Base-by-base conservation (phyloP, 2,329 filamentous ascomycete genomes). In the Hypocrella siamensis region DNA sequence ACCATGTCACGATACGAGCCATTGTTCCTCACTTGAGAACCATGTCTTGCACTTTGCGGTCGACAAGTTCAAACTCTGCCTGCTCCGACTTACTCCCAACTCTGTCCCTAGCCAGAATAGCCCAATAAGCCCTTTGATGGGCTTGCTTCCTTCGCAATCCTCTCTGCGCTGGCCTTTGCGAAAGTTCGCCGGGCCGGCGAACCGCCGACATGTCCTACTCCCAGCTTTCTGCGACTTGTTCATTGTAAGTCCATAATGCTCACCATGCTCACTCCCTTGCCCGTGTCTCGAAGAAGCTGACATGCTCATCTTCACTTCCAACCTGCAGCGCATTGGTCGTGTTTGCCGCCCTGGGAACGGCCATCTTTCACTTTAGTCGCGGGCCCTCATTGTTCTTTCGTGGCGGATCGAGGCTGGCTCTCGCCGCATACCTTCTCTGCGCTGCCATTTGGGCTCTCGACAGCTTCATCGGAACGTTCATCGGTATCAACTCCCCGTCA, bases 401-500 rank as follows among this genome's bases (percentile, higher is more conserved):
- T 51, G 65, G 72, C 54, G 64, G 66, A 55, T 60, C 63, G 67
- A 72, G 69, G 68, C 69, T 74, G 67, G 67, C 62, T 67, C 68
- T 74, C 66, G 53, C 63, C 45, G 49, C 56, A 40, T 72, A 71
- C 47, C 58, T 72, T 44, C 38, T 59, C 17, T 56, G 60, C 35
- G 56, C 65, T 19, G 58, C 60, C 40, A 53, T 68, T 30, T 75
- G 70, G 70, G 66, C 67, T 29, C 50, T 65, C 26, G 46, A 58
- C 38, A 60, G 60, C 35, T 73, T 74, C 38, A 49, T 64, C 33
- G 51, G 64, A 18, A 62, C 63, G 17, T 45, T 67, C 32, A 54
- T 70, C 47, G 51, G 61, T 38, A 46, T 57, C 21, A 48, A 47
- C 19, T 58, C 60, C 19, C 36, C 51, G 14, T 48, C 56, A 12